Evolutionary conservation across 2,329 filamentous ascomycete genomes (phyloP), one percentile per base, ranked within the genome.

Genomic region (Ophidiomyces ophidiicola): DNA sequence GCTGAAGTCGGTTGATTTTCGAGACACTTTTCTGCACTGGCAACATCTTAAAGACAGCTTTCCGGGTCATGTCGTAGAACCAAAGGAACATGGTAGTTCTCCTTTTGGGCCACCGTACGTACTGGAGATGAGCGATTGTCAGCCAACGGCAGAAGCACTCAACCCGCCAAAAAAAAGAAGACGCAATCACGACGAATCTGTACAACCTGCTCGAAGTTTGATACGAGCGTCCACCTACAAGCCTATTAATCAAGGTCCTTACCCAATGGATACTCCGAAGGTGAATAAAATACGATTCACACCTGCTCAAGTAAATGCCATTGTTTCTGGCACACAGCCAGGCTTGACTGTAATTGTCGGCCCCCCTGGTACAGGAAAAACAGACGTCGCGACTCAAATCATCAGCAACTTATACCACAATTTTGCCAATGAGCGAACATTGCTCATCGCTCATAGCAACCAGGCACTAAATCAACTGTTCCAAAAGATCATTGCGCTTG

Each of bases 381-480:
- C 90, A n/a, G 90, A 98, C 61, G 90, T 98, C 38, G 87, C 86
- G 33, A 94, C 88, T 3, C 90, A 98, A 60, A 92, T 96, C 57
- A 98, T 98, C 63, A 94, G 84, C 66, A 94, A 96, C 59, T 82
- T 98, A 50, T 98, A 98, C 56, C 88, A 96, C 67, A 94, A 96
- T 62, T 98, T 94, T 57, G 87, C 90, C 5, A 71, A 80, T 47
- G 86, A 98, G 59, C 81, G 85, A 50, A 98, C 90, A 0, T 67
- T 98, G 12, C 74, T 98, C 28, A 77, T 98, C 47, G 90, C 90
- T 3, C 90, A 98, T 59, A 96, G 88, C 61, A 98, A 98, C 55
- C 92, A 98, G 59, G 92, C 90, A 2, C 68, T 98, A 6, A 98
- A 98, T 54, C 90, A 98, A 57, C 70, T 98, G 1, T 98, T 98